These are phyloP conservation scores for Sarcodon sp. DNA, from an alignment of 768 basidiomycete genomes.

Conservation along the genomic window DNA sequence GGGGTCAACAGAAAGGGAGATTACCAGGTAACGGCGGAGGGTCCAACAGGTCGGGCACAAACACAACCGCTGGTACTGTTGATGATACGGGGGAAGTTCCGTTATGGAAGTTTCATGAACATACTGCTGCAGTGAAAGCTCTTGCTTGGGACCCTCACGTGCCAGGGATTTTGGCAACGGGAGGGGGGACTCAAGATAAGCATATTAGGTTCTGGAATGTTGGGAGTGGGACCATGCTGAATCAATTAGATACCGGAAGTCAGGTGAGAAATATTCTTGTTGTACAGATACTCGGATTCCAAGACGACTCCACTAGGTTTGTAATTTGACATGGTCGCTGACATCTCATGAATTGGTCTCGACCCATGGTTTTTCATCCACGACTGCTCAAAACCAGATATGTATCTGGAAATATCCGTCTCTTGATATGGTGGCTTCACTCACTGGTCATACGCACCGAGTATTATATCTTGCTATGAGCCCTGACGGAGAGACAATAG, in stretches of 20 bases:
- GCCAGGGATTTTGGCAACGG: conserved; percentile 80
- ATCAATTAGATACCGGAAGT: conserved; percentile 87
- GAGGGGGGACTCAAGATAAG: conserved; percentile 98
- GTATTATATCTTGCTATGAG: conserved; percentile 97
- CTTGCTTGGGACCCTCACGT: conserved; percentile 98
- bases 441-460: conserved; percentile 90
- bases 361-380: conserved; percentile 93
- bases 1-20: conserved; percentile 40
- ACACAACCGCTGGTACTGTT: conserved; percentile 14
- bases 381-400: conserved; percentile 91
- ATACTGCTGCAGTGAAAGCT: conserved; percentile 94
- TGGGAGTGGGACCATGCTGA: conserved; percentile 65
- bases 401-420: conserved; percentile 93
- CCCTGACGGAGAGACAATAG: conserved; percentile 95
- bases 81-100: conserved; percentile 34
- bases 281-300: neutral
- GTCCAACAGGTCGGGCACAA: neutral
- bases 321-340: conserved; percentile 92
- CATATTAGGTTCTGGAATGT: conserved; percentile 98
- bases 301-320: conserved; percentile 43
- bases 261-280: conserved; percentile 44
- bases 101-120: conserved; percentile 91
- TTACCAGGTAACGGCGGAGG: conserved; percentile 7
- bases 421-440: conserved; percentile 86
- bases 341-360: conserved; percentile 97